Conservation (phyloP, 2,329 filamentous ascomycete genomes). For the Alternaria arbusti region DNA sequence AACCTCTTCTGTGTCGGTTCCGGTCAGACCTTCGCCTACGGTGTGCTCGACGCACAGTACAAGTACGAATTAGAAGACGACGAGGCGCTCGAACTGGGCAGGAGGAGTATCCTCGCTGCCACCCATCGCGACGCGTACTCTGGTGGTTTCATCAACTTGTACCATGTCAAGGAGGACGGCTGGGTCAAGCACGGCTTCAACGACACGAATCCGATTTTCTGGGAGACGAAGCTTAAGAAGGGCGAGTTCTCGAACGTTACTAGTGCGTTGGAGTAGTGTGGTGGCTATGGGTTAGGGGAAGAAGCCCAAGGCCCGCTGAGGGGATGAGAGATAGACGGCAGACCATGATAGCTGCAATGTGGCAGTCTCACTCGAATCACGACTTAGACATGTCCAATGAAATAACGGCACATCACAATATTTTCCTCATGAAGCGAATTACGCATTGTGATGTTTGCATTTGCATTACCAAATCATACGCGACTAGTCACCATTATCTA, state of each 20-base stretch:
- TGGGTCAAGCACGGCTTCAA: slow-evolving; percentile 99
- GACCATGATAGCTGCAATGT: background rate
- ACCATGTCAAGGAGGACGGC: slow-evolving; percentile 98
- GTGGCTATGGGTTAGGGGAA: no score
- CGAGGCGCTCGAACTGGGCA: slow-evolving; percentile 88
- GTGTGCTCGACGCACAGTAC: slow-evolving; percentile 96
- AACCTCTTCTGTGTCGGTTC: slow-evolving; percentile 99
- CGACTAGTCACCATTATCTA: background rate
- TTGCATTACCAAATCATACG: background rate
- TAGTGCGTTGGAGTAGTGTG: slow-evolving; percentile 67
- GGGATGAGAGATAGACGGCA: no score
- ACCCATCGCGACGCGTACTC: slow-evolving; percentile 99
- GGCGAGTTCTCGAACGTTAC: slow-evolving; percentile 98
- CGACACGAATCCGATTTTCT: slow-evolving; percentile 99
- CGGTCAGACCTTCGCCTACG: slow-evolving; percentile 98
- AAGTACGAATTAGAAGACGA: slow-evolving; percentile 84
- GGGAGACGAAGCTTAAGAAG: slow-evolving; percentile 98
- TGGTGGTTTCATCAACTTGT: slow-evolving; percentile 97
- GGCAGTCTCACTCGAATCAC: slow-evolving; percentile 1
- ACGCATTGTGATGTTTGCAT: background rate
- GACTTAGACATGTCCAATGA: slow-evolving; percentile 15
- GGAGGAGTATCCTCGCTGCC: slow-evolving; percentile 90
- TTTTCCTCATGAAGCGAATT: no score
- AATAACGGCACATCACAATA: slow-evolving; percentile 6
- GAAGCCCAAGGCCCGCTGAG: no score